Conservation (phyloP, 1,284 basidiomycete genomes). For the Porogramme epimiltina region DNA sequence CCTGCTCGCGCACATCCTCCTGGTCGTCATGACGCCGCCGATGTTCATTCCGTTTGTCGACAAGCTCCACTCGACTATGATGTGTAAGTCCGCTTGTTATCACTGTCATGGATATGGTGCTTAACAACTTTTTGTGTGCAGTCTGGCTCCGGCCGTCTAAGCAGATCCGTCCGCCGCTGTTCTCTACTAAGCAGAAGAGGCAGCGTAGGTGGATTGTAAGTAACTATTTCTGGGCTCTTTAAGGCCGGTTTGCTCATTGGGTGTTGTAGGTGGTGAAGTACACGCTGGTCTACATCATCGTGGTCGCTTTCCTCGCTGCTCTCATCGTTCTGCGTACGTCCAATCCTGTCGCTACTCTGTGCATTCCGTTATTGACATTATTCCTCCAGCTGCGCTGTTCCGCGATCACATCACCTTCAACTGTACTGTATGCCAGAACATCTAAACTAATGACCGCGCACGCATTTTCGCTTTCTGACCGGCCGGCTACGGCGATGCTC, state of each 20-base stretch:
- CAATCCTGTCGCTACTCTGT: not conserved
- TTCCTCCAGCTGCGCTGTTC: slow-evolving; percentile 66
- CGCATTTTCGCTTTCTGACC: slow-evolving; percentile 17
- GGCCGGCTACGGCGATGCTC: slow-evolving; percentile 3
- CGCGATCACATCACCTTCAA: slow-evolving; percentile 66
- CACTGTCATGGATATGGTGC: slow-evolving; percentile 16
- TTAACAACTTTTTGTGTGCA: slow-evolving; percentile 32
- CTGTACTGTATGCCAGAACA: slow-evolving; percentile 76
- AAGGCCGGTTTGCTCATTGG: not conserved
- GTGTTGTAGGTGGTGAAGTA: slow-evolving; percentile 76
- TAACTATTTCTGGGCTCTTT: slow-evolving; percentile 12
- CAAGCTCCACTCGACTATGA: slow-evolving; percentile 87
- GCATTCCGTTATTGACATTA: not conserved
- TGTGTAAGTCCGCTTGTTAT: slow-evolving; percentile 56
- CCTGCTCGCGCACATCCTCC: slow-evolving; percentile 77
- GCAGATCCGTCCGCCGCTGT: slow-evolving; percentile 94
- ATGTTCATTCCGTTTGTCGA: slow-evolving; percentile 88
- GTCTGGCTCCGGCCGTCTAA: slow-evolving; percentile 91
- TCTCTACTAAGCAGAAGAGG: slow-evolving; percentile 91
- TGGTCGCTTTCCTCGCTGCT: slow-evolving; percentile 82
- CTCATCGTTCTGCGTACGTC: slow-evolving; percentile 78
- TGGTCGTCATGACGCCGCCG: slow-evolving; percentile 85
- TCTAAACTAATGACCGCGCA: slow-evolving; percentile 64
- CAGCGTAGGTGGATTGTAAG: slow-evolving; percentile 89
- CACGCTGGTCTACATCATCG: slow-evolving; percentile 80